Evolutionary conservation across 768 basidiomycete species (phyloP), one percentile per base, ranked within the genome.

Genomic region (Suillus ampliporus): DNA sequence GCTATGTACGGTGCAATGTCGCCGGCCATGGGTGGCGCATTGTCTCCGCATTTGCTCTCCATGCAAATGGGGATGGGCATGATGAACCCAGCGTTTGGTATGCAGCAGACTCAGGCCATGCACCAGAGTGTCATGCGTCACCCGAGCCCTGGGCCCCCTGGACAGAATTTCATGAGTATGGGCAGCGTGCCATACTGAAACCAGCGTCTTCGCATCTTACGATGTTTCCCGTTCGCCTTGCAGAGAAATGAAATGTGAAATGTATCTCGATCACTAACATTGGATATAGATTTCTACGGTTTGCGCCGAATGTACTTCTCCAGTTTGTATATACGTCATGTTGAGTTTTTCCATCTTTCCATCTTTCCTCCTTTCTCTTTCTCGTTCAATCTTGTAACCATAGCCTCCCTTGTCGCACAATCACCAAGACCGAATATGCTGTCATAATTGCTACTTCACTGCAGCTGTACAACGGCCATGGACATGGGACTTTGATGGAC

Each of bases 41-140:
- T 75, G 68, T 68, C 70, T 31, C 75, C 75, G 3, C 64, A 74
- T 31, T 74, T 75, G 74, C 64, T 75, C 19, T 76, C 75, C 13
- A 87, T 85, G 86, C 82, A 74, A 72, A 82, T 80, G 81, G 78
- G 69, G 43, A 80, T 83, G 78, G 78, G 78, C 53, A 77, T 78
- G 72, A 81, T 82, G 78, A 78, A 74, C 26, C 68, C 78, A 17
- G 82, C 85, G 58, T 87, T 84, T 68, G 82, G 81, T 28, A 83
- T 82, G 52, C 77, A 80, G 17, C 84, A 87, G 66, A 82, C 84
- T 43, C 89, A 90, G 65, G 85, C 90, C n/a, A 91, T 93, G 87
- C 91, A 92, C 59, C 88, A 89, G 70, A 92, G 90, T 66, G 89
- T 93, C 61, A 89, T 94, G 90, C 85, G 92, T 63, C 89, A 94